Evolutionary conservation across 108 stramenopile genomes (phyloP), one percentile per base, ranked within the genome.

Genomic region (Pseudonitzschia delicatissima): DNA sequence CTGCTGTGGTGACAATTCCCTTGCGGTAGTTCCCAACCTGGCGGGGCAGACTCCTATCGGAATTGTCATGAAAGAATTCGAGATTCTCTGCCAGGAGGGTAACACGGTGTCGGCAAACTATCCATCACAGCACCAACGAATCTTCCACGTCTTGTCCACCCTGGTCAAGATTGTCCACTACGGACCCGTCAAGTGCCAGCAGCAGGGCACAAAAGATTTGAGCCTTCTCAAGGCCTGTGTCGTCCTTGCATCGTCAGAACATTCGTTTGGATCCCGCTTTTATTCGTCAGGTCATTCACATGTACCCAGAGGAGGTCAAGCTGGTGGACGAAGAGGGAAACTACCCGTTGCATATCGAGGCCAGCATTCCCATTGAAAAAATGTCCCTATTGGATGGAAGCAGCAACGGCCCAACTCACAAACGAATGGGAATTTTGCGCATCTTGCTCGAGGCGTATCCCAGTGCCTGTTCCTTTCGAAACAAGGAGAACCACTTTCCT

Each of bases 311-410:
- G 57, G 77, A 79, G 32, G 71, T 63, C 39, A 55, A 59, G 27
- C 25, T 59, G 5, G 21, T 57, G n/a, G 82, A 83, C 45, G 64
- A 51, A 3, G 72, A 79, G 11, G 82, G 82, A 21, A 78, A 78
- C 36, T 75, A 71, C 31, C 77, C 82, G 2, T 53, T 78, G 4
- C 82, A 83, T 39, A 66, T 78, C 50, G 82, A 83, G 51, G 74
- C 82, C 13, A 68, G 67, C 51, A 83, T 83, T 29, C 82, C 82
- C 9, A 55, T 83, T 31, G 82, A 83, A 34, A 83, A 83, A 55
- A 76, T 79, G 74, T 15, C 64, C 20, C 71, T 83, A 7, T 59
- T 83, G 47, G 68, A 78, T 35, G 58, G 60, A 25, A 55, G 20
- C 13, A 66, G 65, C 36, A 18, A 53, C 15, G 59, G 66, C 21